Evolutionary conservation across 129 eudicot genomes (phyloP), one percentile per base, ranked within the genome.

Genomic region (Saussurea involucrata): DNA sequence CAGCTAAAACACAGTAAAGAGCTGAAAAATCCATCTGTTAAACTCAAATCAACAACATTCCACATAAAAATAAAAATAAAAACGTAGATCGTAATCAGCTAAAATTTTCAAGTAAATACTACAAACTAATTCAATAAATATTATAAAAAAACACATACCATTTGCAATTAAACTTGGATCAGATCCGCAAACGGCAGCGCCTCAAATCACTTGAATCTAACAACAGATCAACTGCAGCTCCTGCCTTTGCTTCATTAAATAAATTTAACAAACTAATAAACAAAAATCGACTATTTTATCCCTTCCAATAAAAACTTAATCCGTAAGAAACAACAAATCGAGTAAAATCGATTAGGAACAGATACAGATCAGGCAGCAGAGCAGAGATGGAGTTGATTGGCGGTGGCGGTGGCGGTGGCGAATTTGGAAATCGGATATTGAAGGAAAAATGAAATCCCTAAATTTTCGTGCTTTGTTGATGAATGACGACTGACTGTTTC

Each of bases 401-500:
- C 0, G 46, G 37, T 58, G 46, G 44, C 46, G 42, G 28, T 68
- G 72, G 24, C 27, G n/a, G n/a, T 27, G 29, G 3, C 0, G 74
- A 33, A 69, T 61, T 71, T 78, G 76, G 79, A 66, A 49, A 67
- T 29, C 24, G 80, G 80, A 66, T 63, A 6, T 40, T 63, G 32
- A 20, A 46, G 69, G 33, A 5, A 66, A 71, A 60, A 29, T 24
- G 63, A 29, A 73, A 80, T 80, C 83, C 83, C 83, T 80, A 73
- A 21, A 10, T 65, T 65, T n/a, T 24, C 31, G 83, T 17, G 25
- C 17, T 37, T 69, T 69, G 68, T 17, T 70, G 77, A 72, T 78
- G 76, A 46, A 49, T 17, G 73, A 28, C 78, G 83, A 79, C 79
- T 73, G 83, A 79, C 79, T 73, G 74, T 73, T 73, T 80, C 83